phyloP scores from a whole-genome alignment of 371 early-diverging fungal species.

The Actinomortierella ambigua region DNA sequence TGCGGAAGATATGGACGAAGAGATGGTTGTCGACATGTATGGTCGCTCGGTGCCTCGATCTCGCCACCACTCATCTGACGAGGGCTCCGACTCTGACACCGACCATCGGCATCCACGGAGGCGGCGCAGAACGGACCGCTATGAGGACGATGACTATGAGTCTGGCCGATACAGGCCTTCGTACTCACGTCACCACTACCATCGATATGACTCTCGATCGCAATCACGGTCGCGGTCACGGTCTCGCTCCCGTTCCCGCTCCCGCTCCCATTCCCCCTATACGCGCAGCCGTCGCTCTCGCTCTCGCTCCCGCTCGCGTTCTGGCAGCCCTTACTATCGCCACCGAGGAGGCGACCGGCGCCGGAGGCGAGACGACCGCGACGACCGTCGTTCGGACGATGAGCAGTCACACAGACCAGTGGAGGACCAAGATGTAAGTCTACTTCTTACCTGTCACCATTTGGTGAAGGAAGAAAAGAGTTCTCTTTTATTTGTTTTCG shows the following conservation, averaged over 20 bases:
- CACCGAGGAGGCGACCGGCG: slow-evolving; percentile 9
- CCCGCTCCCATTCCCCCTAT: slow-evolving; percentile 8
- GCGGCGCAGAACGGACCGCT: slow-evolving; percentile 23
- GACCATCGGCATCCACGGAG: slow-evolving; percentile 34
- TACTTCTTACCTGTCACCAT: too few species aligned
- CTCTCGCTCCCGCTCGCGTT: slow-evolving; percentile 31
- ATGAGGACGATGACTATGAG: slow-evolving; percentile 37
- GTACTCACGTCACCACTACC: slow-evolving; percentile 1
- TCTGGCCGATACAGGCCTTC: slow-evolving; percentile 24
- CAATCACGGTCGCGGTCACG: slow-evolving; percentile 25
- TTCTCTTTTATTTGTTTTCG: too few species aligned
- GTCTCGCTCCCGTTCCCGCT: slow-evolving; percentile 7
- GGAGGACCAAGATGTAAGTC: slow-evolving; percentile 18
- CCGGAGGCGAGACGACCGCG: slow-evolving; percentile 3
- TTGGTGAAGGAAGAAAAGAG: too few species aligned
- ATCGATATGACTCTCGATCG: slow-evolving; percentile 19
- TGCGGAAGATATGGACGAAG: slow-evolving; percentile 26
- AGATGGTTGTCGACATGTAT: slow-evolving; percentile 47
- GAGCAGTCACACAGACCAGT: slow-evolving; percentile 12
- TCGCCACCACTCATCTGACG: slow-evolving; percentile 41
- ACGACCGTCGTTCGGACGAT: slow-evolving; percentile 13
- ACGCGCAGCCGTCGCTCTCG: slow-evolving; percentile 12
- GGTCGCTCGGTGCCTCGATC: slow-evolving; percentile 45
- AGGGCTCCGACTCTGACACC: slow-evolving; percentile 36
- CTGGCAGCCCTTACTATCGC: slow-evolving; percentile 26